A percentile compares a stretch with the other conserved stretches of the same genome.
These are phyloP conservation scores for Piromyces finnis DNA, from an alignment of 192 early-diverging fungal genomes.

Conservation along the genomic window DNA sequence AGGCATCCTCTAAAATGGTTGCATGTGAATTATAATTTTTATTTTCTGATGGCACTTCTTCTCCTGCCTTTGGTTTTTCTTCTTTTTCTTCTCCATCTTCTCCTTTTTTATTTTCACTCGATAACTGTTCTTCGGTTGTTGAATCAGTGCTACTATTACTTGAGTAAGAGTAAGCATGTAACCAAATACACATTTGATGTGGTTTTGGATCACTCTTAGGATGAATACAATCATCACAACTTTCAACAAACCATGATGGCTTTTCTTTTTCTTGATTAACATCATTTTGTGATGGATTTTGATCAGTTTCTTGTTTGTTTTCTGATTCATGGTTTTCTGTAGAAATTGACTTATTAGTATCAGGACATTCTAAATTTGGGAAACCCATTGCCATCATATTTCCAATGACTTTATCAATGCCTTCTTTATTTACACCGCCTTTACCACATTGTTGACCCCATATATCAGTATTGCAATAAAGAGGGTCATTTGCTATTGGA, in stretches of 20 bases:
- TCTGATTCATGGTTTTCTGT: conserved; percentile 8
- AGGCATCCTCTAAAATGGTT: conserved; percentile 51
- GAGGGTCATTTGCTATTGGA: conserved; percentile 89
- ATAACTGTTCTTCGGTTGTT: not conserved
- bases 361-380: conserved; percentile 9
- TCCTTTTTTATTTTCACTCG: not conserved
- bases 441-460: conserved; percentile 52
- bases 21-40: conserved; percentile 11
- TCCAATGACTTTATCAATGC: not conserved
- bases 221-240: conserved; percentile 43
- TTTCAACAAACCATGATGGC: conserved; percentile 1
- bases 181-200: conserved; percentile 66
- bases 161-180: conserved; percentile 44
- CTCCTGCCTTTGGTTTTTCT: not conserved
- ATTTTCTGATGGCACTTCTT: not conserved
- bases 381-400: conserved; percentile 2
- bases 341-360: no score
- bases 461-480: conserved; percentile 54
- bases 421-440: conserved; percentile 5
- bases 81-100: no score
- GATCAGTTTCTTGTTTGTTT: not conserved
- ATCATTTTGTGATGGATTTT: not conserved
- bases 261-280: not conserved
- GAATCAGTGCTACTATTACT: not conserved
- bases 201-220: conserved; percentile 44